Conservation (phyloP, 768 basidiomycete species). For the Termitomyces sp. region DNA sequence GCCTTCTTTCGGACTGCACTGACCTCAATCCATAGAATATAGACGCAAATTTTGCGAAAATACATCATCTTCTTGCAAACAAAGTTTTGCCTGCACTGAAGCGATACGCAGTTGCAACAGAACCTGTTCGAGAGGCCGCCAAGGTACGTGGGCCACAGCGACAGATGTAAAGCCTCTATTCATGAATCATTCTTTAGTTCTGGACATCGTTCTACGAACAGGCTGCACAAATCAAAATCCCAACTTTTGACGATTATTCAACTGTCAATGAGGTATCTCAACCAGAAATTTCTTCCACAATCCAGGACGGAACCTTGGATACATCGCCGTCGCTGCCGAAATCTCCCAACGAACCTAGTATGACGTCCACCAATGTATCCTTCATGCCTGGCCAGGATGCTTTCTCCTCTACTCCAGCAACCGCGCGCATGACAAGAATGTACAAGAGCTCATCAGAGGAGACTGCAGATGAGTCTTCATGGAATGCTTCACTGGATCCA, state of each 20-base stretch:
- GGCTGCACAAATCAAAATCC: conserved; percentile 84
- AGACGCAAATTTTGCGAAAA: conserved; percentile 89
- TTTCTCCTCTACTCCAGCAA: conserved; percentile 78
- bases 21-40: conserved; percentile 54
- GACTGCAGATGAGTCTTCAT: conserved; percentile 53
- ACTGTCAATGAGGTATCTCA: conserved; percentile 49
- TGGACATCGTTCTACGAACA: conserved; percentile 97
- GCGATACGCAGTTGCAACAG: conserved; percentile 80
- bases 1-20: not conserved
- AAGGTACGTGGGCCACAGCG: conserved; percentile 51
- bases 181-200: conserved; percentile 50
- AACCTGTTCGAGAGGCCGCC: conserved; percentile 87
- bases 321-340: conserved; percentile 16
- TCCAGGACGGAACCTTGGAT: conserved; percentile 17
- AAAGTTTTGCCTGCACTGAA: conserved; percentile 86
- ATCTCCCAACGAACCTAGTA: conserved; percentile 34
- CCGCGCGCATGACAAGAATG: conserved; percentile 31
- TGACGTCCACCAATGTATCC: conserved; percentile 60
- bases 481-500: conserved; percentile 72
- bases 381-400: conserved; percentile 74
- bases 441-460: conserved; percentile 34
- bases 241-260: conserved; percentile 68
- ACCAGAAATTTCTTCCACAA: conserved; percentile 26
- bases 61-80: conserved; percentile 80
- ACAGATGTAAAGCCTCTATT: not conserved